Evolutionary conservation across 345 rosid genomes (phyloP).

Genomic region (Ricinus communis): DNA sequence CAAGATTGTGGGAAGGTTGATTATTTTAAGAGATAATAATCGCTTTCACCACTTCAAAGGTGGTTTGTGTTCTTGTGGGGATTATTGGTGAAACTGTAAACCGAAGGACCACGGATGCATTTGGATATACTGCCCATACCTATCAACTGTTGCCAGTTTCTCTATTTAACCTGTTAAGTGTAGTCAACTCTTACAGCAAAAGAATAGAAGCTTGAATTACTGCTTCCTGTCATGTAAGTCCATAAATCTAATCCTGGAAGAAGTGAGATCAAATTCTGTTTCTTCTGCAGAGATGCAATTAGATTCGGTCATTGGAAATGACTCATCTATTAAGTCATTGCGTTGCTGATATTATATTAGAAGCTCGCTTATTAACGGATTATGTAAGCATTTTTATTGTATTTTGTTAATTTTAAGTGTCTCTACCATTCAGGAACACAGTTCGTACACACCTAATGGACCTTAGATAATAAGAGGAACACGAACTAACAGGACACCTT

Average conservation of each 20-base stretch:
- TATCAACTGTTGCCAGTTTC: neutral
- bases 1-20: constrained; percentile 55
- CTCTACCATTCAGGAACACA: neutral
- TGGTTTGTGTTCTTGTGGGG: constrained; percentile 75
- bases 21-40: constrained; percentile 62
- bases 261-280: neutral
- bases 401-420: neutral
- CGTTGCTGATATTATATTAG: neutral
- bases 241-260: neutral
- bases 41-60: constrained; percentile 67
- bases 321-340: neutral
- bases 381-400: neutral
- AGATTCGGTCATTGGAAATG: neutral
- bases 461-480: neutral
- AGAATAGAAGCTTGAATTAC: neutral
- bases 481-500: neutral
- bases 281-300: neutral
- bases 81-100: constrained; percentile 51
- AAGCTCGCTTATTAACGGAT: neutral
- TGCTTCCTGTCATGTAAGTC: neutral
- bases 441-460: neutral
- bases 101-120: neutral
- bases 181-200: neutral
- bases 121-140: neutral
- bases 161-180: neutral